Base-by-base conservation (phyloP, 495 filamentous ascomycete species). In the Aspergillus homomorphus region DNA sequence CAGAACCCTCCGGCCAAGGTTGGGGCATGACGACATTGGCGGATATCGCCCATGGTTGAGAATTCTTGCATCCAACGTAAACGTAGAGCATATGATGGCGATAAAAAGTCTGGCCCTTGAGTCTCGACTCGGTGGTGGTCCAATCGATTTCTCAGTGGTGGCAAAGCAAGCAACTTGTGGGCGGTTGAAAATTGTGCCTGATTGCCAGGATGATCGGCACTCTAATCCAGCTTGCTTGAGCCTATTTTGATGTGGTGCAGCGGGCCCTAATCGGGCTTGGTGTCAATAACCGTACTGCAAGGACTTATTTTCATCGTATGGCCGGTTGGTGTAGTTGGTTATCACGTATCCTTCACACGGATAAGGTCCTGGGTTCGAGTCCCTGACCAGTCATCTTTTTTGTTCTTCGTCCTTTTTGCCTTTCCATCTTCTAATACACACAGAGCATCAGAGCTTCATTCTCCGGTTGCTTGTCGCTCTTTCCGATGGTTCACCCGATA, bases 261-360 rank as follows among this genome's bases (percentile, higher is more conserved):
- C 20, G 4, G 45, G 1, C 12, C 15, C 18, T 48, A 16, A 48
- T 4, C 9, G 19, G 12, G 20, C 9, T 3, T 23, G 45, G 14
- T 30, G 48, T 24, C 14, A 18, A 18, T 1, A 18, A 18, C 4
- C 24, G 6, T 28, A 30, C 21, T 8, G 15, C 19, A 5, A n/a
- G 48, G n/a, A 9, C 24, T 7, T 18, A n/a, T 16, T 7, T 2
- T 7, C 23, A 51, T 23, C 19, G 18, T 19, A n/a, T 51, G 48
- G 48, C 48, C 48, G 48, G 48, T 18, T 51, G 48, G 48, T 51
- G 48, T 51, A 51, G 48, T 51, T 51, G 48, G 48, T 51, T 51
- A 51, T 51, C 48, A 51, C 48, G 48, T 51, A 30, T 43, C 51
- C 33, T 43, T 54, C 24, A 51, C 48, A 51, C 48, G 22, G 48